Evolutionary conservation across 2,329 filamentous ascomycete genomes (phyloP), one percentile per base, ranked within the genome.

Genomic region (Colletotrichum sp.): DNA sequence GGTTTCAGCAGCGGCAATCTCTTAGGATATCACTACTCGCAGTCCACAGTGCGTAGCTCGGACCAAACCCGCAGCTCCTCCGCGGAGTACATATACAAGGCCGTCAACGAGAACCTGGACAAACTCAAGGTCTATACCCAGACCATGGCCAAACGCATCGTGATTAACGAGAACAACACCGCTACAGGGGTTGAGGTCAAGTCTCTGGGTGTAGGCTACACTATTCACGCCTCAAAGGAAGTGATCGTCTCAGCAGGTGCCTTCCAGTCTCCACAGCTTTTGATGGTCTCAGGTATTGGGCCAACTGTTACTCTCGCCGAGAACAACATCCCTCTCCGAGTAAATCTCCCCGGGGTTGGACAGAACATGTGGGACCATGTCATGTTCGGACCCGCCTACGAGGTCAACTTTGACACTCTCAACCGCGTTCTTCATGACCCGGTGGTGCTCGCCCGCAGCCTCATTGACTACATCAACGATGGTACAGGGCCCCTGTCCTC

Each of bases 161-260:
- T 88, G 0, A 90, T 89, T 43, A 78, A 86, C 58, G 5, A 16
- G 48, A 75, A 82, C 2, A 86, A 81, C 64, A 85, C 80, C 63
- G 87, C 86, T 0, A 85, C 81, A 0, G 86, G 86, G 4, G 87
- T 89, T 2, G 64, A 80, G 28, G 83, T 87, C 13, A 72, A 69
- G 7, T 76, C 71, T 34, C 48, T 55, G 8, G 77, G 78, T n/a
- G 38, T 77, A 28, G 78, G 24, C n/a, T 77, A 64, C 61, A 77
- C 64, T 12, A 58, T 77, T 4, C 43, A 48, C 21, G 73, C 75
- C 12, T 21, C 92, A 8, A 71, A 74, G 80, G 96, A 98, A 87
- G 96, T 94, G 61, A 92, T 97, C 78, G 89, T 97, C 78, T 94
- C 91, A 81, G 95, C 94, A 30, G 95, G 95, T 79, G 94, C 95